Base-by-base conservation (phyloP, 1,284 basidiomycete species). In the Inonotus hispidus region DNA sequence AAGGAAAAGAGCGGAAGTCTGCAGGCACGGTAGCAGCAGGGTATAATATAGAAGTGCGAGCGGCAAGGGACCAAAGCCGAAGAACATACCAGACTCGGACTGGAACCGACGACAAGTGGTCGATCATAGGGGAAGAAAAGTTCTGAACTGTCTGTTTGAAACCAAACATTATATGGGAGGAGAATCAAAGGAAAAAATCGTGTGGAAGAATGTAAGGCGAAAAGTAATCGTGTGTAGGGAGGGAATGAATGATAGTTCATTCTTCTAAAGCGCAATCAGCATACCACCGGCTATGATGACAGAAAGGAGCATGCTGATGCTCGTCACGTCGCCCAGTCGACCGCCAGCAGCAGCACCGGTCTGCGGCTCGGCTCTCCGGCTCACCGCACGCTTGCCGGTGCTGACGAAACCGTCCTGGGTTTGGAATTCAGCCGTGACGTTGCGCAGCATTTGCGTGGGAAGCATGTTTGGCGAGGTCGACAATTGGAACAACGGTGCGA, bases 401-500 rank as follows among this genome's bases (percentile, higher is more conserved):
- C 27, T 25, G 2, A 61, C 59, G 43, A 64, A 61, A 10, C 63
- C 63, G 47, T 64, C 49, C 41, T 61, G 59, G 7, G 27, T 54
- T 10, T 55, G 53, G 43, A 64, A 64, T 23, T 27, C 55, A n/a
- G 53, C 3, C 14, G 74, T 72, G 13, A 75, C 70, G 68, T 85
- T 85, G 63, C 81, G 73, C 59, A 87, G 74, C 49, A 68, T 46
- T 62, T 71, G 71, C 19, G 81, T 84, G 16, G 88, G 87, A 19
- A 87, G 75, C 86, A 90, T 89, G 70, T 80, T 83, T 25, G 87
- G 85, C 6, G 79, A 77, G 16, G 74, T 64, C 25, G 83, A 84
- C 37, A 85, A 64, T 61, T 78, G 81, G 78, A 81, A 84, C 72
- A 79, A 71, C 7, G 87, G 87, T 3, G 84, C 77, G 14, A 86